Evolutionary conservation across 2,329 filamentous ascomycete species (phyloP).

Genomic region (Stachybotrys elegans): DNA sequence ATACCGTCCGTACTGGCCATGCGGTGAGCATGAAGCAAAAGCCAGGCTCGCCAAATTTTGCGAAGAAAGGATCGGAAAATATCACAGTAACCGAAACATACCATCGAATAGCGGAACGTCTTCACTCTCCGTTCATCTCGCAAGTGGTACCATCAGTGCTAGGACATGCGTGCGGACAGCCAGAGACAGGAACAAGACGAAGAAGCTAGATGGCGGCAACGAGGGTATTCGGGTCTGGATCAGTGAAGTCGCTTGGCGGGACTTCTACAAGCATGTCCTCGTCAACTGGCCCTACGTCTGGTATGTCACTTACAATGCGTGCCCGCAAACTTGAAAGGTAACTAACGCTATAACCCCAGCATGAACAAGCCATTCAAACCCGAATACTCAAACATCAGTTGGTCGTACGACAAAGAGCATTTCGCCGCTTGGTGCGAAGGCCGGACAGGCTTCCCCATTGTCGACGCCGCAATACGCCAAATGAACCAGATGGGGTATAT

Average conservation of each 20-base stretch:
- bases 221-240: constrained; percentile 70
- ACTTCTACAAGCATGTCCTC: constrained; percentile 84
- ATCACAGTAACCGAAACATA: constrained; percentile 61
- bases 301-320: constrained; percentile 35
- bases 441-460: constrained; percentile 73
- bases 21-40: constrained; percentile 68
- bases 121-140: constrained; percentile 65
- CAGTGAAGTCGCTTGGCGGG: constrained; percentile 77
- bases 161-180: constrained; percentile 63
- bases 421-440: constrained; percentile 74
- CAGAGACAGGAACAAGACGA: constrained; percentile 55
- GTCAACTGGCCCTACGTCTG: constrained; percentile 81
- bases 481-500: constrained; percentile 65
- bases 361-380: constrained; percentile 69
- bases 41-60: constrained; percentile 63
- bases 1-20: constrained; percentile 61
- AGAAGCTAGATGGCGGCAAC: constrained; percentile 61
- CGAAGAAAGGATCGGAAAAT: constrained; percentile 55
- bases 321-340: neutral
- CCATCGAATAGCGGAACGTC: constrained; percentile 60
- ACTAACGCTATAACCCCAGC: constrained; percentile 15
- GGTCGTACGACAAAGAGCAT: constrained; percentile 67
- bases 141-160: constrained; percentile 62
- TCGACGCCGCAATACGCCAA: constrained; percentile 84
- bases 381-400: constrained; percentile 75